A percentile compares a stretch with the other conserved stretches of the same genome.
These are phyloP conservation scores for Proliferodiscus dingleyae DNA, from an alignment of 2,329 filamentous ascomycete genomes.

Conservation along the genomic window DNA sequence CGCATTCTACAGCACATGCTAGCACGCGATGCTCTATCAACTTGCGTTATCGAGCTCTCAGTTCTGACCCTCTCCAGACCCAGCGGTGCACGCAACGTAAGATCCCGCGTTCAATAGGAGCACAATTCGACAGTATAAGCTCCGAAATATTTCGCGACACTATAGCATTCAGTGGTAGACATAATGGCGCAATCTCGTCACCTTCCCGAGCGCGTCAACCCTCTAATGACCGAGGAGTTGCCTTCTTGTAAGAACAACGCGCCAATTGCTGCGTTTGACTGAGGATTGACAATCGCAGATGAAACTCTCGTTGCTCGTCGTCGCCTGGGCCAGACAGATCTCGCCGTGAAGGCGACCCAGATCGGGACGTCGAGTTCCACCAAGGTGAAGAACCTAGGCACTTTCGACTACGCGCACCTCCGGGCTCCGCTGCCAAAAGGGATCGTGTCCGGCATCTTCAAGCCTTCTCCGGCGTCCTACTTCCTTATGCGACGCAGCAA, in stretches of 20 bases:
- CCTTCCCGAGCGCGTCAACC: conserved; percentile 60
- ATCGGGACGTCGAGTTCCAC: conserved; percentile 66
- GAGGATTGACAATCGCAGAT: conserved; percentile 25
- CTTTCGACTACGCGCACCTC: conserved; percentile 94
- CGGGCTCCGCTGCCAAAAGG: conserved; percentile 89
- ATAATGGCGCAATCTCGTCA: conserved; percentile 24
- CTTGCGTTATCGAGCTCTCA: conserved; percentile 1
- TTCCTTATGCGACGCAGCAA: conserved; percentile 91
- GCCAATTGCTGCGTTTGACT: conserved; percentile 14
- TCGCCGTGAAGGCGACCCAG: conserved; percentile 75
- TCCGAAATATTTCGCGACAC: neutral
- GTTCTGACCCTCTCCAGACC: neutral
- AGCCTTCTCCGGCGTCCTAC: conserved; percentile 79
- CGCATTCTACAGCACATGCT: neutral
- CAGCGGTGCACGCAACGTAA: neutral
- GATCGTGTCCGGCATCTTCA: conserved; percentile 89
- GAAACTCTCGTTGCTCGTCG: conserved; percentile 60
- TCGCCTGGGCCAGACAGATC: conserved; percentile 86
- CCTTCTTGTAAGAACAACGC: conserved; percentile 54
- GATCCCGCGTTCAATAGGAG: conserved; percentile 1
- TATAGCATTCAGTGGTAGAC: neutral
- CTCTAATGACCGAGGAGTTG: conserved; percentile 58
- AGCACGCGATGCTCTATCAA: neutral
- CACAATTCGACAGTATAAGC: conserved; percentile 4
- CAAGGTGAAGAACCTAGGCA: conserved; percentile 68